Percentiles rank a stretch among this genome's conserved stretches.
These are phyloP conservation scores for Rhazya stricta DNA, from an alignment of 257 asterid species.

Conservation along the genomic window DNA sequence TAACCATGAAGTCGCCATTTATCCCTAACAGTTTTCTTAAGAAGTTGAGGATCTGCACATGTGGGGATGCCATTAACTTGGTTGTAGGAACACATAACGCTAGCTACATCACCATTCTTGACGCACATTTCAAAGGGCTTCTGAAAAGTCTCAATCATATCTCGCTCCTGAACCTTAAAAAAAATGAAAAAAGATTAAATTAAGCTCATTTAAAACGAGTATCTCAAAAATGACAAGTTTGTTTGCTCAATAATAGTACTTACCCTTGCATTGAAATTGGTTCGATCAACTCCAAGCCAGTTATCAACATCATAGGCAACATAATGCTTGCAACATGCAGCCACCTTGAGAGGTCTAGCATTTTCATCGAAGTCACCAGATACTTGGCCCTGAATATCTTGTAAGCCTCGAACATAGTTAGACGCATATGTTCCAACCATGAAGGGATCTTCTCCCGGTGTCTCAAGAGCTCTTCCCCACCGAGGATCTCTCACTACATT, in stretches of 20 bases:
- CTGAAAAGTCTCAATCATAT: constrained; percentile 44
- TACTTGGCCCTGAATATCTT: constrained; percentile 33
- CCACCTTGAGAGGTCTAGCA: too few relatives aligned
- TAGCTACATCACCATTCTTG: constrained; percentile 30
- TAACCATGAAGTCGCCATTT: constrained; percentile 49
- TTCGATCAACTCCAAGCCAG: too few relatives aligned
- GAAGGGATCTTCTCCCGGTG: constrained; percentile 46
- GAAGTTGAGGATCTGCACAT: constrained; percentile 38
- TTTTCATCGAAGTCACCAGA: not conserved
- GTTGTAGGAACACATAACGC: constrained; percentile 55
- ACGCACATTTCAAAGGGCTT: constrained; percentile 47
- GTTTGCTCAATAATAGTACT: too few relatives aligned
- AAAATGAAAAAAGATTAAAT: not conserved
- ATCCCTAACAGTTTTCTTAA: constrained; percentile 34
- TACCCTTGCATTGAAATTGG: too few relatives aligned
- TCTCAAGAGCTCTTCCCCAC: constrained; percentile 48
- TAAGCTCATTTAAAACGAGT: not conserved
- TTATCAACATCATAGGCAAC: too few relatives aligned
- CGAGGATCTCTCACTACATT: constrained; percentile 49
- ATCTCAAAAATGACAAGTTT: too few relatives aligned
- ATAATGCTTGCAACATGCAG: too few relatives aligned
- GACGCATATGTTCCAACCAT: constrained; percentile 31
- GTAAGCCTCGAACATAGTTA: constrained; percentile 42
- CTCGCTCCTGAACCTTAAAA: constrained; percentile 41
- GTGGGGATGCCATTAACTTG: constrained; percentile 44